Evolutionary conservation across 495 filamentous ascomycete species (phyloP).

Genomic region (Penicillium antarcticum): DNA sequence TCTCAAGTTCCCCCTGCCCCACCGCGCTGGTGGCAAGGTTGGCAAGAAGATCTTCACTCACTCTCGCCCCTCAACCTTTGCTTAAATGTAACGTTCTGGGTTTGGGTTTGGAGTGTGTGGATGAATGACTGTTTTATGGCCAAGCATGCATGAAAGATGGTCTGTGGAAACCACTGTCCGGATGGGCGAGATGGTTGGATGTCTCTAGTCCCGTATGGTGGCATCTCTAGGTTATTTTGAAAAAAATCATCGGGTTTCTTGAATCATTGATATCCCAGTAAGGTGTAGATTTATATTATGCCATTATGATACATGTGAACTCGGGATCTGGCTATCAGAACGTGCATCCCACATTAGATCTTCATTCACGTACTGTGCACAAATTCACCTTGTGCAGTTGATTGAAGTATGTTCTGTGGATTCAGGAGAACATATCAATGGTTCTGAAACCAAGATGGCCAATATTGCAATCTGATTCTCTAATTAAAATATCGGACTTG

Average conservation of each 20-base stretch:
- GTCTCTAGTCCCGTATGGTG: slow-evolving; percentile 47
- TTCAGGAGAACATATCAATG: too few species aligned
- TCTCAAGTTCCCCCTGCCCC: slow-evolving; percentile 97
- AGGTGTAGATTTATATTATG: not conserved
- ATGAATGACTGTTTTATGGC: slow-evolving; percentile 50
- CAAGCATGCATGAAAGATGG: slow-evolving; percentile 48
- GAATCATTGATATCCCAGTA: slow-evolving; percentile 15
- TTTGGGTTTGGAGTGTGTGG: slow-evolving; percentile 41
- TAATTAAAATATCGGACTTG: too few species aligned
- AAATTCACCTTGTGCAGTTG: too few species aligned
- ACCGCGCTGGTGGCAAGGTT: slow-evolving; percentile 74
- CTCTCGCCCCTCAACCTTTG: slow-evolving; percentile 88
- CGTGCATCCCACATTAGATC: too few species aligned
- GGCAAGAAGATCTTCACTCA: slow-evolving; percentile 87
- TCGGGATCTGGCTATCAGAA: too few species aligned
- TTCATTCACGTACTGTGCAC: too few species aligned
- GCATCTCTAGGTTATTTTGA: slow-evolving; percentile 40
- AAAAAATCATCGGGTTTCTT: slow-evolving; percentile 41
- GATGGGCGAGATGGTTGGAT: slow-evolving; percentile 41
- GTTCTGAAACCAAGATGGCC: too few species aligned
- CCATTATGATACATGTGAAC: too few species aligned
- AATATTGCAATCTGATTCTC: too few species aligned
- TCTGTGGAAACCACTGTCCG: slow-evolving; percentile 38
- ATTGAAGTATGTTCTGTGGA: too few species aligned
- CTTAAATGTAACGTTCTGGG: slow-evolving; percentile 47